phyloP scores from a whole-genome alignment of 2,329 filamentous ascomycete genomes.

The Biscogniauxia sp. region DNA sequence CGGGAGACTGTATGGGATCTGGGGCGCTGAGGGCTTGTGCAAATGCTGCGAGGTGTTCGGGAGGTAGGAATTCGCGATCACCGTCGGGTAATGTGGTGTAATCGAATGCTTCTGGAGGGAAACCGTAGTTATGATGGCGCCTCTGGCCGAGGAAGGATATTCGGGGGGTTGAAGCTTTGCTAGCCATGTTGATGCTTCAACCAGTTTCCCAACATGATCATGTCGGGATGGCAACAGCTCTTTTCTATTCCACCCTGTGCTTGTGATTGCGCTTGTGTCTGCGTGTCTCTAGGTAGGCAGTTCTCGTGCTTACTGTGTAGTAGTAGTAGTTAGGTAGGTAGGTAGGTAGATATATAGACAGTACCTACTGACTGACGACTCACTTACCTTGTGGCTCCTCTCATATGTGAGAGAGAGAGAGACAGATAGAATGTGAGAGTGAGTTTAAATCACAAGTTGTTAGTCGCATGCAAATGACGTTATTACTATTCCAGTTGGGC shows the following conservation, averaged over 20 bases:
- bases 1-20: constrained; percentile 65
- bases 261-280: background rate
- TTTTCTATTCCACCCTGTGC: background rate
- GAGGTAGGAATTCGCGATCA: constrained; percentile 71
- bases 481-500: background rate
- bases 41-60: constrained; percentile 74
- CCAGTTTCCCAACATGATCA: constrained; percentile 19
- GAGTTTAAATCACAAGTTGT: background rate
- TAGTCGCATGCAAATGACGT: background rate
- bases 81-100: constrained; percentile 71
- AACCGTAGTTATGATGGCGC: constrained; percentile 50
- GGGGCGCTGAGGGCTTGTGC: constrained; percentile 79
- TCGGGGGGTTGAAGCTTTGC: constrained; percentile 1
- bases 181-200: background rate
- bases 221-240: background rate
- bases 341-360: no score
- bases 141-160: constrained; percentile 23
- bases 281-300: no score
- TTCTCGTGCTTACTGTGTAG: background rate
- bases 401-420: background rate
- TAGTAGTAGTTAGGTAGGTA: no score
- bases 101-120: constrained; percentile 65
- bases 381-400: background rate
- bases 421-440: no score
- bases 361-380: no score